phyloP scores from a whole-genome alignment of 495 filamentous ascomycete species.

The Sordaria brevicollis region DNA sequence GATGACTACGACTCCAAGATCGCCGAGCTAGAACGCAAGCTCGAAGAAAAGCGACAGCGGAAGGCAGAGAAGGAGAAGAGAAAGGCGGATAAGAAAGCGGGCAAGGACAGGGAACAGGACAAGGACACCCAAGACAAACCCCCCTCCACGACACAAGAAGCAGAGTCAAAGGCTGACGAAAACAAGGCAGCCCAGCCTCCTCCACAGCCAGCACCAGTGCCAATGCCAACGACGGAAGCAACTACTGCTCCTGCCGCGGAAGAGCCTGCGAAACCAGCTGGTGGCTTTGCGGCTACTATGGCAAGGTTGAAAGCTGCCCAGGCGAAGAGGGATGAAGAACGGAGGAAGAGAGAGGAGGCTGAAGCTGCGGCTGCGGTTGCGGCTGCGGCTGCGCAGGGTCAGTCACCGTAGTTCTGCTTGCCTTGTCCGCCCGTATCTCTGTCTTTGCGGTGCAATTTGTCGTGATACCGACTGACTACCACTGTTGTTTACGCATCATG shows the following conservation, averaged over 20 bases:
- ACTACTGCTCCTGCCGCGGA: background rate
- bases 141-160: constrained; percentile 2
- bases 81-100: constrained; percentile 18
- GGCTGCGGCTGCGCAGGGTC: constrained; percentile 14
- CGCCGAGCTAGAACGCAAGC: constrained; percentile 29
- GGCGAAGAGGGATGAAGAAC: constrained; percentile 23
- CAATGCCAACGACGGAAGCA: background rate
- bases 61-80: constrained; percentile 25
- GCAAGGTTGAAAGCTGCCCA: constrained; percentile 31
- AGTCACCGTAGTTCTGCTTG: background rate
- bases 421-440: background rate
- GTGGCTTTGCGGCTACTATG: constrained; percentile 27
- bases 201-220: background rate
- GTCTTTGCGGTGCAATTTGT: background rate
- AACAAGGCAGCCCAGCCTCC: constrained; percentile 4
- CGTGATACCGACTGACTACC: background rate
- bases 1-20: constrained; percentile 27
- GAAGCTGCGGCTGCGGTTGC: constrained; percentile 29
- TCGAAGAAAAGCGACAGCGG: constrained; percentile 18
- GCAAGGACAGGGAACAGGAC: constrained; percentile 14
- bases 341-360: constrained; percentile 7
- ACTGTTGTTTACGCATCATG: background rate
- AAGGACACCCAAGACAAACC: constrained; percentile 1
- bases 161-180: constrained; percentile 24
- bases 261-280: constrained; percentile 1